Evolutionary conservation across 306 rosid genomes (phyloP).

Genomic region (Ziziphus jujuba): DNA sequence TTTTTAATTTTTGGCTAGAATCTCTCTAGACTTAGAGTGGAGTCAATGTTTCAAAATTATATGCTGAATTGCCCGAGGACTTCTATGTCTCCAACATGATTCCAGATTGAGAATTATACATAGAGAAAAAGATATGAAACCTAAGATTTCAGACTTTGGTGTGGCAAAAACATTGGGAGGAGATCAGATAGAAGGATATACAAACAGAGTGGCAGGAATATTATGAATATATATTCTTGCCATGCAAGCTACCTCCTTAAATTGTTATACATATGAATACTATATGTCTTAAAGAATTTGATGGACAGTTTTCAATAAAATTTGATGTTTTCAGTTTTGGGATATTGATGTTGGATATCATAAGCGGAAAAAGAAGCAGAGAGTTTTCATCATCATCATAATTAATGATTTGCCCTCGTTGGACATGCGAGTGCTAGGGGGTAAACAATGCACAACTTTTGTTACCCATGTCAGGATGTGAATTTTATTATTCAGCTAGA

Average conservation of each 20-base stretch:
- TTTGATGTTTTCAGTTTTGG: conserved; percentile 24
- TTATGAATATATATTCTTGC: too few relatives aligned
- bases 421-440: conserved; percentile 16
- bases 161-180: too few relatives aligned
- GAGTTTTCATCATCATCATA: conserved; percentile 5
- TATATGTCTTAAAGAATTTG: conserved; percentile 19
- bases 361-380: conserved; percentile 22
- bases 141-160: too few relatives aligned
- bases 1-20: conserved; percentile 54
- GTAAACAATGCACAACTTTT: too few relatives aligned
- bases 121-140: too few relatives aligned
- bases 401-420: background rate
- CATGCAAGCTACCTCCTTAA: too few relatives aligned
- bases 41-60: conserved; percentile 18
- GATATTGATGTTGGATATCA: conserved; percentile 22
- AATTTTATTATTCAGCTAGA: too few relatives aligned
- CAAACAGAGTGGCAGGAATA: too few relatives aligned
- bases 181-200: too few relatives aligned
- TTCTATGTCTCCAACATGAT: conserved; percentile 34
- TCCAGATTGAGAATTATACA: conserved; percentile 34
- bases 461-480: too few relatives aligned
- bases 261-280: too few relatives aligned
- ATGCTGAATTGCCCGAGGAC: conserved; percentile 25
- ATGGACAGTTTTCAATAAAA: conserved; percentile 20
- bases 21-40: conserved; percentile 4